phyloP scores from a whole-genome alignment of 2,329 filamentous ascomycete species.

The Botrytis fragariae region DNA sequence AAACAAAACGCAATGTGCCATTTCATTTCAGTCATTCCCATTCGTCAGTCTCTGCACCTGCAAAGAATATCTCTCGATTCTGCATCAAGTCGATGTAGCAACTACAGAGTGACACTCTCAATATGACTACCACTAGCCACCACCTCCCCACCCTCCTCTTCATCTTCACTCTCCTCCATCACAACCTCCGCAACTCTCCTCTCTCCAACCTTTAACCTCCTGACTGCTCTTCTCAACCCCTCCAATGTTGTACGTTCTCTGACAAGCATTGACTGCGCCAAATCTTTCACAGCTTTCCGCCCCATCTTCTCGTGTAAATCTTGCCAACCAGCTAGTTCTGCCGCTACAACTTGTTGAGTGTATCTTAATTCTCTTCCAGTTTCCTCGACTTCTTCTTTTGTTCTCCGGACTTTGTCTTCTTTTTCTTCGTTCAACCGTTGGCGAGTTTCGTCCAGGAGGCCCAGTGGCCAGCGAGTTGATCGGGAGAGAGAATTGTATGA shows the following conservation, averaged over 20 bases:
- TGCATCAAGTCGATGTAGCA: background rate
- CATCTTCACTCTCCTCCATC: background rate
- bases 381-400: slow-evolving; percentile 66
- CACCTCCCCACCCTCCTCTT: background rate
- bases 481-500: slow-evolving; percentile 72
- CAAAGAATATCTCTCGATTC: background rate
- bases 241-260: slow-evolving; percentile 76
- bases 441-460: slow-evolving; percentile 82
- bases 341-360: slow-evolving; percentile 89
- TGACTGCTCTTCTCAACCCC: slow-evolving; percentile 74
- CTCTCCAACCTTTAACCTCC: slow-evolving; percentile 40
- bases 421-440: slow-evolving; percentile 80
- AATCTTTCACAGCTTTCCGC: slow-evolving; percentile 67
- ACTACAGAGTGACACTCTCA: slow-evolving; percentile 10
- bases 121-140: slow-evolving; percentile 1
- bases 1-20: background rate
- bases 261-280: slow-evolving; percentile 76
- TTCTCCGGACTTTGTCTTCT: slow-evolving; percentile 72
- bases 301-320: slow-evolving; percentile 80
- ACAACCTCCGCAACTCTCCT: background rate
- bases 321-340: slow-evolving; percentile 91
- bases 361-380: slow-evolving; percentile 82
- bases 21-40: slow-evolving; percentile 1
- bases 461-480: slow-evolving; percentile 75
- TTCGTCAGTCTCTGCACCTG: background rate